A percentile compares a stretch with the other conserved stretches of the same genome.
Conservation (phyloP, 2,329 filamentous ascomycete genomes). For the Penicillium occitanis region DNA sequence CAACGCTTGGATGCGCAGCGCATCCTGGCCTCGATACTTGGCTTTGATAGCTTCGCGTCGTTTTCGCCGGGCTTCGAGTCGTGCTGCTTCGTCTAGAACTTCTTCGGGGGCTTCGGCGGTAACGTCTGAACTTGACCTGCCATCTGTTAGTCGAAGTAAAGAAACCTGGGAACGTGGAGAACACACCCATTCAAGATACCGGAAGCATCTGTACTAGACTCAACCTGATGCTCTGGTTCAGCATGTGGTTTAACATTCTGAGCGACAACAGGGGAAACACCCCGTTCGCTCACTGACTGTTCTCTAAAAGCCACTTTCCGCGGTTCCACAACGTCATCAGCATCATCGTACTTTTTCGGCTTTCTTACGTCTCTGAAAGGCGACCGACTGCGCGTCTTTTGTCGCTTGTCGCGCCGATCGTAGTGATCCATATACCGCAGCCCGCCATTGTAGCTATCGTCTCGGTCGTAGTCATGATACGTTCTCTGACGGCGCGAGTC, state of each 20-base stretch:
- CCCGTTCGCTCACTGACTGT: slow-evolving; percentile 65
- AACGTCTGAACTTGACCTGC: slow-evolving; percentile 19
- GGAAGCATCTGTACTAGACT: slow-evolving; percentile 41
- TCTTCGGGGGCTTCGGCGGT: slow-evolving; percentile 49
- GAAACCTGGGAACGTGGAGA: slow-evolving; percentile 1
- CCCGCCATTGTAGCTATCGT: slow-evolving; percentile 40
- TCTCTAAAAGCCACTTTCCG: slow-evolving; percentile 53
- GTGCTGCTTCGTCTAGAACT: slow-evolving; percentile 73
- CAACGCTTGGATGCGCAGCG: slow-evolving; percentile 72
- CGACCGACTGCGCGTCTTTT: slow-evolving; percentile 56
- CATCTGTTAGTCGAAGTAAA: neutral
- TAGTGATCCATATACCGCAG: slow-evolving; percentile 54
- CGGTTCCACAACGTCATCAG: slow-evolving; percentile 30
- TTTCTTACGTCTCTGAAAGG: slow-evolving; percentile 42
- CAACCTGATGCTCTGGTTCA: slow-evolving; percentile 66
- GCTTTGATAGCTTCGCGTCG: slow-evolving; percentile 81
- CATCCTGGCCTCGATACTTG: slow-evolving; percentile 70
- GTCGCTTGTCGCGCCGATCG: slow-evolving; percentile 54
- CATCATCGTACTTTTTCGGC: slow-evolving; percentile 42
- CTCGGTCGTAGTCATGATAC: slow-evolving; percentile 56
- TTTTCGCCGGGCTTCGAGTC: slow-evolving; percentile 81
- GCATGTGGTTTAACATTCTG: slow-evolving; percentile 61
- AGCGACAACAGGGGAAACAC: slow-evolving; percentile 59
- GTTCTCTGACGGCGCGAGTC: slow-evolving; percentile 41
- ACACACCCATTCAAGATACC: slow-evolving; percentile 45